These are phyloP conservation scores for Leersia perrieri DNA, from an alignment of 176 grass and related monocot genomes.

Conservation along the genomic window DNA sequence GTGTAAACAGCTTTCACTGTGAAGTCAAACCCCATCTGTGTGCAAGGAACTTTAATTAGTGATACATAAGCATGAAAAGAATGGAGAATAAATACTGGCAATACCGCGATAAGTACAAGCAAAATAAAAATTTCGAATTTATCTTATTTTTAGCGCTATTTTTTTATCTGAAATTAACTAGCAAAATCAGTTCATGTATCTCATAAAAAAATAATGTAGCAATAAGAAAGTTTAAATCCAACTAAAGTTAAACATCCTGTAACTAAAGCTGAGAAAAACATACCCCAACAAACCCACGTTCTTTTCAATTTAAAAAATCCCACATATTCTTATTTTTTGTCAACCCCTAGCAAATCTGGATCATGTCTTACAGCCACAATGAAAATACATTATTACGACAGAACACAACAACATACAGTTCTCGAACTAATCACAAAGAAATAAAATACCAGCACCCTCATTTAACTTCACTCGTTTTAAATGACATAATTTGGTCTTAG, in stretches of 20 bases:
- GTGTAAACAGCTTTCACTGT: constrained; percentile 81
- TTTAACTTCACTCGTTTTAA: background rate
- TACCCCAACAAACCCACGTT: background rate
- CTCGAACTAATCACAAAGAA: background rate
- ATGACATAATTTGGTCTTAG: background rate
- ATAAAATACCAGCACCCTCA: background rate
- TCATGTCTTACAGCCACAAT: background rate
- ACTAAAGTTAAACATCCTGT: background rate
- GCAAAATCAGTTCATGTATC: constrained; percentile 1
- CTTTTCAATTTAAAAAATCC: background rate
- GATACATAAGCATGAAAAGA: background rate
- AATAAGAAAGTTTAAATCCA: background rate
- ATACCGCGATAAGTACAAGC: background rate
- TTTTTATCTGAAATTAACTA: background rate
- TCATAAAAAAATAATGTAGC: background rate
- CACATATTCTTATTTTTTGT: background rate
- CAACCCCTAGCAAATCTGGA: background rate
- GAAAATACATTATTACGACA: background rate
- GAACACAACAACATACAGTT: background rate
- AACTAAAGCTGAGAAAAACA: background rate
- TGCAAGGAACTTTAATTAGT: constrained; percentile 43
- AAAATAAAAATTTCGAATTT: constrained; percentile 6
- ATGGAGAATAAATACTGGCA: background rate
- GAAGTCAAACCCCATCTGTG: constrained; percentile 96
- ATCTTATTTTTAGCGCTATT: background rate